Percentiles rank a stretch among this genome's conserved stretches.
Conservation (phyloP, 208 protist species). For the Porcisia deanei region DNA sequence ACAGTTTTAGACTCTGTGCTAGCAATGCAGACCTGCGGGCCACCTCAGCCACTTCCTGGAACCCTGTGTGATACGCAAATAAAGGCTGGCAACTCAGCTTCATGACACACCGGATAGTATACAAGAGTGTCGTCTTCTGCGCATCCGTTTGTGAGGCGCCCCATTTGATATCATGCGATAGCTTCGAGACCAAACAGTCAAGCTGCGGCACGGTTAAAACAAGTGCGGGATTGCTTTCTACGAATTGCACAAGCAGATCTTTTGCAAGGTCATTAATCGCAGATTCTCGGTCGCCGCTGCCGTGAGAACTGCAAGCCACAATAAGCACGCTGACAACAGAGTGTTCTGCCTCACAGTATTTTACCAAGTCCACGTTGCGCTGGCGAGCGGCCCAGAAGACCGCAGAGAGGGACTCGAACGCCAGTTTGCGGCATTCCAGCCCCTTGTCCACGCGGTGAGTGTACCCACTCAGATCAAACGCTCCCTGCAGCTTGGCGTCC, state of each 20-base stretch:
- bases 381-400: conserved; percentile 49
- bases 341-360: conserved; percentile 46
- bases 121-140: conserved; percentile 33
- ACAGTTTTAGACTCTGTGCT: conserved; percentile 28
- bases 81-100: conserved; percentile 22
- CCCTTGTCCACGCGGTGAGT: conserved; percentile 94
- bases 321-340: conserved; percentile 47
- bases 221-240: conserved; percentile 36
- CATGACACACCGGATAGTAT: conserved; percentile 49
- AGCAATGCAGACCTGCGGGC: conserved; percentile 25
- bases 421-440: conserved; percentile 93
- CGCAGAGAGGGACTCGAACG: conserved; percentile 93
- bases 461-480: conserved; percentile 93
- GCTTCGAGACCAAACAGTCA: conserved; percentile 37
- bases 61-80: conserved; percentile 44
- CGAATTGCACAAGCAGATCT: conserved; percentile 45
- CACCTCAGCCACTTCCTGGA: conserved; percentile 39
- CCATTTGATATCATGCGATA: conserved; percentile 40
- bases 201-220: conserved; percentile 33
- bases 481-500: conserved; percentile 47
- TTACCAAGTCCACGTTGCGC: conserved; percentile 31
- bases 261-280: conserved; percentile 52
- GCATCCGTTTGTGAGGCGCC: conserved; percentile 28
- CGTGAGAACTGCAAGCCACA: conserved; percentile 38
- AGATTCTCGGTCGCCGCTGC: conserved; percentile 44